Evolutionary conservation across 202 grass and related monocot genomes (phyloP).

Genomic region (Panicum hallii): DNA sequence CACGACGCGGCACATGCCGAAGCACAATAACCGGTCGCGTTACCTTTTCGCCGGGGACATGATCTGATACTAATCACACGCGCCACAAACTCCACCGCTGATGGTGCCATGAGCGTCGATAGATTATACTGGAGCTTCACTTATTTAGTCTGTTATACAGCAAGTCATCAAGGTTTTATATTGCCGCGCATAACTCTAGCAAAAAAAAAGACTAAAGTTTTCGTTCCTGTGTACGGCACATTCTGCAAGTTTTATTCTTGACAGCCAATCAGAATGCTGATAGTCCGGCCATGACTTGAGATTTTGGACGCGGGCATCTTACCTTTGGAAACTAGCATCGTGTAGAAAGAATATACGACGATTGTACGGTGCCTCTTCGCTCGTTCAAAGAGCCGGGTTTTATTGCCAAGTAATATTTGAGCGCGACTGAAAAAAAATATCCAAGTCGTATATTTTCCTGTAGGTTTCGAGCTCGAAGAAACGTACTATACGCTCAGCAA

Average conservation of each 20-base stretch:
- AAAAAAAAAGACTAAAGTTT: neutral
- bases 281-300: neutral
- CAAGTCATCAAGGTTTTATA: neutral
- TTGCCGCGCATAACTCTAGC: no score
- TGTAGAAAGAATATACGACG: neutral
- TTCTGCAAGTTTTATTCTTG: neutral
- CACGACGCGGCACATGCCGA: conserved; percentile 35
- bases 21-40: neutral
- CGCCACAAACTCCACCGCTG: neutral
- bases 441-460: neutral
- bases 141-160: no score
- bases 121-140: neutral
- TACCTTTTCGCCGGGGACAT: neutral
- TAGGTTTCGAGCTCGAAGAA: neutral
- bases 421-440: neutral
- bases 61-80: neutral
- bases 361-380: neutral
- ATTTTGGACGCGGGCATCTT: neutral
- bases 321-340: neutral
- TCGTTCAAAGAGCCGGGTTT: neutral
- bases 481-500: neutral
- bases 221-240: neutral
- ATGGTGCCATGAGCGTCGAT: neutral
- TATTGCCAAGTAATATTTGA: neutral
- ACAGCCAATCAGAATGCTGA: neutral